Base-by-base conservation (phyloP, 1,284 basidiomycete genomes). In the Cryptococcus hybrid region DNA sequence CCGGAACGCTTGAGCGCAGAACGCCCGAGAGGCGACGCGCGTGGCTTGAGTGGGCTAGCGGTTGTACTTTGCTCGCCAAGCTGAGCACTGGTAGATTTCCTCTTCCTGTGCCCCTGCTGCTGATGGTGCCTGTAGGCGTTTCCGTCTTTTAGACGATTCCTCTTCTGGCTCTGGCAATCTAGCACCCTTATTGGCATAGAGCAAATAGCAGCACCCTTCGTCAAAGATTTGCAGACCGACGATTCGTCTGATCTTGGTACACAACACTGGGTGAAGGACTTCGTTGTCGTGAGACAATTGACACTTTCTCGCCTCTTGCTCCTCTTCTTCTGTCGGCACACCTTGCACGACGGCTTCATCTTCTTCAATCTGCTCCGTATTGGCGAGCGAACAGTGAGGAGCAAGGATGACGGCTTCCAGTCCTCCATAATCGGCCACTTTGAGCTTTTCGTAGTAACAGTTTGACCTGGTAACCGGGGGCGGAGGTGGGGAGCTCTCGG, bases 391-490 rank as follows among this genome's bases (percentile, higher is more conserved):
- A 45, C 72, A 75, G 43, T 68, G 67, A 1, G 73, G 73, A 1
- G 65, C 69, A 7, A 75, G 58, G 1, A 75, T 55, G n/a, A 64
- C 57, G 3, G 66, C 68, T 5, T 59, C 51, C 12, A 66, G 43
- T 18, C 18, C 18, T 18, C 18, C 18, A 6, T 63, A 68, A 9
- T 63, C 60, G 12, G 63, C 24, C 3, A 74, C 48, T 3, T 56
- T 58, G 2, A 73, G 56, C 50, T 72, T 71, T 44, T 68, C 62
- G 54, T 72, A 73, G 35, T 47, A 59, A 55, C 73, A 75, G 36
- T 69, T 68, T 0, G 69, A 70, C 6, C 72, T 66, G 11, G 71
- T 73, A 11, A 70, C 60, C 5, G 59, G 67, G 15, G 57, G 61
- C 9, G 58, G 35, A 9, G 59, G 59, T 18, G 50, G 39, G 2